Evolutionary conservation across 345 rosid genomes (phyloP).

Genomic region (Trapa bicornis): DNA sequence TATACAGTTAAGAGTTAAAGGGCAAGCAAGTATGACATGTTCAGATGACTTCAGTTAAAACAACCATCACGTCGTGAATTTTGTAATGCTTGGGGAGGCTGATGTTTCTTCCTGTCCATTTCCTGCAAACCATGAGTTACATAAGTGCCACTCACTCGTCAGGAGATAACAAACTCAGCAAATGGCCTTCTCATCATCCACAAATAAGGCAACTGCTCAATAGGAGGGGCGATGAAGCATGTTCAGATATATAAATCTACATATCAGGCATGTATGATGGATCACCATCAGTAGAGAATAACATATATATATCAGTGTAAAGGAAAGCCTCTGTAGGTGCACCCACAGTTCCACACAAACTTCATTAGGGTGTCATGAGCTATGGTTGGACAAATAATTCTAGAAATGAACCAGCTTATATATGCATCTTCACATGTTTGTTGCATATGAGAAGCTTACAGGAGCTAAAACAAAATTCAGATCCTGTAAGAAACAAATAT

Average conservation of each 20-base stretch:
- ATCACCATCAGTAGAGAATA: background rate
- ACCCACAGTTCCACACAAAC: background rate
- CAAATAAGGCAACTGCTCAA: background rate
- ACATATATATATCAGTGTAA: background rate
- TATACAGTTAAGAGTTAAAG: background rate
- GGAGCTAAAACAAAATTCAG: background rate
- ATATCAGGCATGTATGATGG: background rate
- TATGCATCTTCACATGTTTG: slow-evolving; percentile 2
- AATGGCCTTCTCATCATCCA: background rate
- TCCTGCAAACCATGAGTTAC: no score
- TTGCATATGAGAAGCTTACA: background rate
- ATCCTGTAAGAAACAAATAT: background rate
- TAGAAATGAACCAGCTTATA: background rate
- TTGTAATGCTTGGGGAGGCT: no score
- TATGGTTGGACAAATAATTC: background rate
- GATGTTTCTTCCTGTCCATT: no score
- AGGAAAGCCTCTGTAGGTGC: background rate
- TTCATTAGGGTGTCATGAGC: background rate
- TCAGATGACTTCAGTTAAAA: background rate
- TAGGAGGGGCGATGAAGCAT: background rate
- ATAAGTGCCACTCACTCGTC: no score
- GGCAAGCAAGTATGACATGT: background rate
- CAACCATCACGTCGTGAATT: no score
- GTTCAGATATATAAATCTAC: background rate
- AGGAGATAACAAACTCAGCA: no score